These are phyloP conservation scores for Kernera saxatilis DNA, from an alignment of 345 rosid species.

Conservation along the genomic window DNA sequence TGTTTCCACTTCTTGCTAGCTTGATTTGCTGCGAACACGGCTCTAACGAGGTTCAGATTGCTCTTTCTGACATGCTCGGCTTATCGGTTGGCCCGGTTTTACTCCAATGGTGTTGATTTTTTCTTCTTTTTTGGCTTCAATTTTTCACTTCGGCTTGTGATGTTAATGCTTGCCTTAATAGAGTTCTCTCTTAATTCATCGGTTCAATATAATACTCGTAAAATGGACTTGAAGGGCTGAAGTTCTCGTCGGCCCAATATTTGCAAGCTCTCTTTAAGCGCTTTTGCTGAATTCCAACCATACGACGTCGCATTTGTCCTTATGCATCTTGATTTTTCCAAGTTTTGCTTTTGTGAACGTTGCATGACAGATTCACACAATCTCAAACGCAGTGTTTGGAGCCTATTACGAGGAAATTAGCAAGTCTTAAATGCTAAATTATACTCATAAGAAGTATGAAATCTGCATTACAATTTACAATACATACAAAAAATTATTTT, in stretches of 20 bases:
- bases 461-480: background rate
- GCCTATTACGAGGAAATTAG: background rate
- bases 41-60: conserved; percentile 78
- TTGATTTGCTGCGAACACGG: conserved; percentile 90
- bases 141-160: background rate
- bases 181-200: background rate
- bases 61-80: conserved; percentile 81
- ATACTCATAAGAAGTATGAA: background rate
- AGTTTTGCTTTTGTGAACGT: background rate
- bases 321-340: background rate
- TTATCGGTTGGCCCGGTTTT: conserved; percentile 75
- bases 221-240: background rate
- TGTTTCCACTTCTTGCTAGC: conserved; percentile 75
- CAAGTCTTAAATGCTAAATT: background rate
- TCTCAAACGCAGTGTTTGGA: background rate
- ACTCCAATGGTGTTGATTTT: conserved; percentile 61
- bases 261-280: background rate
- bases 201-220: background rate
- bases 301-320: background rate
- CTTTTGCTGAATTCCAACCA: background rate
- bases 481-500: too few relatives aligned
- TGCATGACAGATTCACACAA: background rate
- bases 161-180: conserved; percentile 16
- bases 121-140: background rate
- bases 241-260: background rate